These are phyloP conservation scores for Cercophora sp. DNA, from an alignment of 495 filamentous ascomycete species.

Conservation along the genomic window DNA sequence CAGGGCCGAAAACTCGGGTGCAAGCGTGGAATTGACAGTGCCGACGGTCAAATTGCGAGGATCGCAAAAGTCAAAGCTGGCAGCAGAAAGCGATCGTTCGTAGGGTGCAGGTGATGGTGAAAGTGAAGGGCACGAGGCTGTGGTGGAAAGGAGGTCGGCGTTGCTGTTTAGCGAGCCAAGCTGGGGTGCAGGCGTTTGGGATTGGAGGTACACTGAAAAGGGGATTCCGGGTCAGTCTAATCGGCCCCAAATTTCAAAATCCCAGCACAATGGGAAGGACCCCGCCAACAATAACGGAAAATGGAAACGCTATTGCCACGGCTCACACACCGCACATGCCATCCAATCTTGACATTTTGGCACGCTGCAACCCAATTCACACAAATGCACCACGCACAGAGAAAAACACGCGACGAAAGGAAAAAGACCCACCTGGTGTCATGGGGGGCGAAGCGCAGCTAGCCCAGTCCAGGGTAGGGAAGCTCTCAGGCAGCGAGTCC, in stretches of 20 bases:
- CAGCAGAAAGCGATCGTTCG: slow-evolving; percentile 62
- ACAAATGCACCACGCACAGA: too few species aligned
- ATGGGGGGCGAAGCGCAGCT: slow-evolving; percentile 77
- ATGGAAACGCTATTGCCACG: slow-evolving; percentile 9
- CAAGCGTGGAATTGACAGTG: slow-evolving; percentile 50
- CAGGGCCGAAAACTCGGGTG: slow-evolving; percentile 60
- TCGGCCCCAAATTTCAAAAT: slow-evolving; percentile 19
- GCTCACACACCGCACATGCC: too few species aligned
- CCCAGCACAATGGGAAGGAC: slow-evolving; percentile 9
- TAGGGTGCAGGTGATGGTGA: slow-evolving; percentile 78
- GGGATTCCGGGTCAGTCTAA: slow-evolving; percentile 35
- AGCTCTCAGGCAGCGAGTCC: slow-evolving; percentile 68
- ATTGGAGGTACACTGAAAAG: slow-evolving; percentile 74
- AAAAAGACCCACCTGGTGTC: slow-evolving; percentile 78
- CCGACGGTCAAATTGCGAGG: slow-evolving; percentile 86
- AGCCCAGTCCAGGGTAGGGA: slow-evolving; percentile 73
- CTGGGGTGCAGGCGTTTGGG: slow-evolving; percentile 37
- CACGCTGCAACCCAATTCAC: too few species aligned
- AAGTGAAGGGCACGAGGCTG: slow-evolving; percentile 75
- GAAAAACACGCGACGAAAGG: slow-evolving; percentile 16
- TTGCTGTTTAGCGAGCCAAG: slow-evolving; percentile 57
- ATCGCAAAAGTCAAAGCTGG: slow-evolving; percentile 85
- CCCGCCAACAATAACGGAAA: slow-evolving; percentile 12
- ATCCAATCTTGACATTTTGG: not conserved
- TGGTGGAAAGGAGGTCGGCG: slow-evolving; percentile 67